Conservation (phyloP, 106 monocot species). For the Agapanthus africanus region DNA sequence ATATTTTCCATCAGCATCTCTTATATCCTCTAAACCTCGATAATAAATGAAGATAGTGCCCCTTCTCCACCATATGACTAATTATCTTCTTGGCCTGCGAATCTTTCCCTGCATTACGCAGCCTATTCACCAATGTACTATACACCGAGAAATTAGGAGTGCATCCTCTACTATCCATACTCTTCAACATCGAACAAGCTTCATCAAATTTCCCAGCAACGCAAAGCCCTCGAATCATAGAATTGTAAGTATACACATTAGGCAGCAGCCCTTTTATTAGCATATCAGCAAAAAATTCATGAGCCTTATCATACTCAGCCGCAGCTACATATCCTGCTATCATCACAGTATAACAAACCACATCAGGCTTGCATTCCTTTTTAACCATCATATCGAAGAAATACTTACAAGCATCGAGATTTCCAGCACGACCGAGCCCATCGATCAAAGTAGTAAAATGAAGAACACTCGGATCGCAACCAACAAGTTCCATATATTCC, state of each 20-base stretch:
- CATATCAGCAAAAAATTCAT: conserved; percentile 65
- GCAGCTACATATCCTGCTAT: conserved; percentile 68
- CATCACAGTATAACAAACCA: conserved; percentile 88
- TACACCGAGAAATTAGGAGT: conserved; percentile 85
- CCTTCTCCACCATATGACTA: conserved; percentile 70
- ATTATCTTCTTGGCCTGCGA: conserved; percentile 61
- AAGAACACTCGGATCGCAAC: conserved; percentile 60
- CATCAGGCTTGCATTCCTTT: conserved; percentile 72
- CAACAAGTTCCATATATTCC: conserved; percentile 71
- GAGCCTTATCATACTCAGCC: conserved; percentile 57
- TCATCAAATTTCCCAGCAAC: conserved; percentile 54
- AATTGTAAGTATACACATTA: conserved; percentile 91
- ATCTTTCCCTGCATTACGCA: conserved; percentile 65
- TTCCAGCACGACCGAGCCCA: conserved; percentile 79
- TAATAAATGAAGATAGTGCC: conserved; percentile 67
- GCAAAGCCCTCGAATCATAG: conserved; percentile 86
- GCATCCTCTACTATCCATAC: conserved; percentile 67
- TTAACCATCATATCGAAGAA: conserved; percentile 88
- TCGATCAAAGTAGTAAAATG: conserved; percentile 91
- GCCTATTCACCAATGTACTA: conserved; percentile 42
- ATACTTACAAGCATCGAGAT: conserved; percentile 74
- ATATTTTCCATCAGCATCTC: conserved; percentile 38
- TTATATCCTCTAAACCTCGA: conserved; percentile 66
- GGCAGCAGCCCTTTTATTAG: conserved; percentile 55
- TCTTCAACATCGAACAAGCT: conserved; percentile 62